These are phyloP conservation scores for Astragalus glycyphyllos DNA, from an alignment of 306 rosid species.

Conservation along the genomic window DNA sequence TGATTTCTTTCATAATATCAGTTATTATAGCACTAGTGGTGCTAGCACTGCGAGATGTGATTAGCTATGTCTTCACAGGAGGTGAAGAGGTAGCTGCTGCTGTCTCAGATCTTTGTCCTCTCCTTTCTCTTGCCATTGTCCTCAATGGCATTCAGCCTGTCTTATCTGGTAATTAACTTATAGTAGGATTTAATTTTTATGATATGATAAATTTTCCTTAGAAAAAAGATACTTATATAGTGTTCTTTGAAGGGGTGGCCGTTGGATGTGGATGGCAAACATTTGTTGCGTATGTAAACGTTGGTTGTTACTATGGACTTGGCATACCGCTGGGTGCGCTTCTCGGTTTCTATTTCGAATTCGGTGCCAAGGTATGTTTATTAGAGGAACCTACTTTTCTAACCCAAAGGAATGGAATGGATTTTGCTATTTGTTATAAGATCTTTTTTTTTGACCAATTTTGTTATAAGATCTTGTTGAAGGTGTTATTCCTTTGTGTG, in stretches of 20 bases:
- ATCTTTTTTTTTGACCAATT: too few species aligned
- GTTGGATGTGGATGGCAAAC: conserved; percentile 98
- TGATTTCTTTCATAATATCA: conserved; percentile 62
- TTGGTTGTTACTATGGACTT: conserved; percentile 70
- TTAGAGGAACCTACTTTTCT: background rate
- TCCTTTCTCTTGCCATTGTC: conserved; percentile 66
- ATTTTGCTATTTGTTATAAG: background rate
- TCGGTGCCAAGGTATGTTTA: conserved; percentile 67
- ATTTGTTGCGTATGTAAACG: conserved; percentile 81
- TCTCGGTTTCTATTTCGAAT: conserved; percentile 75
- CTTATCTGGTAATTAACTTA: conserved; percentile 60
- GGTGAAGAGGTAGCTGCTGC: conserved; percentile 82
- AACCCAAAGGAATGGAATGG: too few species aligned
- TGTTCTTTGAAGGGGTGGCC: conserved; percentile 67
- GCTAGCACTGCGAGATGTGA: conserved; percentile 55
- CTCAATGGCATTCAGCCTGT: conserved; percentile 90
- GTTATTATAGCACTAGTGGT: conserved; percentile 53
- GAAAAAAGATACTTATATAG: background rate
- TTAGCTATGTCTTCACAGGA: conserved; percentile 72
- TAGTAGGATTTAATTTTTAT: background rate
- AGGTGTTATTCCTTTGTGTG: background rate
- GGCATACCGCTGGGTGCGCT: conserved; percentile 79
- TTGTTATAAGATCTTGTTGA: background rate
- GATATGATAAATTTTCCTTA: too few species aligned
- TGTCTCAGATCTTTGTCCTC: conserved; percentile 80